These are phyloP conservation scores for Euphrasia confusa DNA, from an alignment of 257 asterid species.

Conservation along the genomic window DNA sequence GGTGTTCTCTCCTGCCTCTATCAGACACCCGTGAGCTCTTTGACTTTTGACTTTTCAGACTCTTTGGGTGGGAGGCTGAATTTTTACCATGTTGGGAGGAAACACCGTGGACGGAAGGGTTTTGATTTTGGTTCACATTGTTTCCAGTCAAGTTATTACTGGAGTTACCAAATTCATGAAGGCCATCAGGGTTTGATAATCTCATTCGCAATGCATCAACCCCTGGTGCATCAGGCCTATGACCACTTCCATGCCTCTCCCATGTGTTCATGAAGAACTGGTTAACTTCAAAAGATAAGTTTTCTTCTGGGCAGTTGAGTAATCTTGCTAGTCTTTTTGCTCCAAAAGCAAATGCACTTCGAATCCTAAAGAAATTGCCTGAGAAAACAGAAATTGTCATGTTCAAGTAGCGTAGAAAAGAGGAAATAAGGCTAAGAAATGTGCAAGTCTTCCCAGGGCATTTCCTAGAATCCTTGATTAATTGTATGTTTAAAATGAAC, in stretches of 20 bases:
- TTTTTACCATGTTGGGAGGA: slow-evolving; percentile 37
- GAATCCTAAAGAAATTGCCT: slow-evolving; percentile 91
- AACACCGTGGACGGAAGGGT: slow-evolving; percentile 25
- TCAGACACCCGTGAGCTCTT: slow-evolving; percentile 40
- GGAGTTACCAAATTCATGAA: slow-evolving; percentile 37
- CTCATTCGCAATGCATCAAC: slow-evolving; percentile 36
- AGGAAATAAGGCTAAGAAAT: slow-evolving; percentile 5
- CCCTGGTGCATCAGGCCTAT: slow-evolving; percentile 83
- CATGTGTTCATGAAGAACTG: slow-evolving; percentile 94
- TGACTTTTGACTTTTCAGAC: slow-evolving; percentile 40
- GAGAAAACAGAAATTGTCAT: slow-evolving; percentile 25
- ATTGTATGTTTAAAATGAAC: background rate
- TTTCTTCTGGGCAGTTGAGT: slow-evolving; percentile 75
- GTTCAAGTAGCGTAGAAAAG: slow-evolving; percentile 10
- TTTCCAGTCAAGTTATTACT: slow-evolving; percentile 30
- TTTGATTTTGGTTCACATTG: slow-evolving; percentile 34
- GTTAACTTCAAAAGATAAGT: slow-evolving; percentile 62
- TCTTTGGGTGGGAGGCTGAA: slow-evolving; percentile 45
- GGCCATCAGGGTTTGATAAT: slow-evolving; percentile 41
- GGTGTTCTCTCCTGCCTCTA: slow-evolving; percentile 36
- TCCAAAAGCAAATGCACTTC: slow-evolving; percentile 98
- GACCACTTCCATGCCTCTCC: slow-evolving; percentile 94
- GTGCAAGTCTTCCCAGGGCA: background rate
- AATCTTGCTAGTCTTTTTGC: slow-evolving; percentile 83
- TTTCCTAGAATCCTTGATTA: background rate